phyloP scores from a whole-genome alignment of 306 rosid species.

The Prunus mongolica region DNA sequence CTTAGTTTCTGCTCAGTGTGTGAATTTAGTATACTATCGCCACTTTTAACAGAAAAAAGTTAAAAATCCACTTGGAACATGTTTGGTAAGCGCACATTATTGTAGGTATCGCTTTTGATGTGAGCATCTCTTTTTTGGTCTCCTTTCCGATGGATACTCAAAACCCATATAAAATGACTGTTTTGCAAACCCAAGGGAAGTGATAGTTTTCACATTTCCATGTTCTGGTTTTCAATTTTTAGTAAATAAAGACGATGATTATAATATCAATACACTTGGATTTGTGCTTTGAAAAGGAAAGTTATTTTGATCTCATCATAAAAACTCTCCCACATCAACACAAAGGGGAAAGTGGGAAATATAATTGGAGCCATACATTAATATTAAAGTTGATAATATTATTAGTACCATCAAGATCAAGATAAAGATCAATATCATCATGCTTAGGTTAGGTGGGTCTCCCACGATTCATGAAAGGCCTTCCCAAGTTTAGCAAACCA shows the following conservation, averaged over 20 bases:
- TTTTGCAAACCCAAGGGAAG: not conserved
- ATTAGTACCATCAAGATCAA: not conserved
- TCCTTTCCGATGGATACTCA: not conserved
- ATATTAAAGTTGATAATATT: not conserved
- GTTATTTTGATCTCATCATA: not conserved
- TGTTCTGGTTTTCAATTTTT: not conserved
- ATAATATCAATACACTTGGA: not conserved
- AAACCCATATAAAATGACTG: not conserved
- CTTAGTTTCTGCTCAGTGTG: accelerated
- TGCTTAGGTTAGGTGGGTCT: not conserved
- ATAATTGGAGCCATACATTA: not conserved
- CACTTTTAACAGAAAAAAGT: not conserved
- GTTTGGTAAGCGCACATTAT: not conserved
- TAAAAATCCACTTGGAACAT: not conserved
- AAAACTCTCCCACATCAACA: not conserved
- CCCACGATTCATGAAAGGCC: not conserved
- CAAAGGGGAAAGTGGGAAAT: not conserved
- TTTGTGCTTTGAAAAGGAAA: not conserved
- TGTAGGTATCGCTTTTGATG: not conserved
- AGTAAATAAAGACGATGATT: not conserved
- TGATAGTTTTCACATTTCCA: not conserved
- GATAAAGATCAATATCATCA: not conserved
- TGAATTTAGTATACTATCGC: too few species aligned
- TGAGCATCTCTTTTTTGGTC: not conserved
- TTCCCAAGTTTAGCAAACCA: not conserved